These are phyloP conservation scores for Rubia yunnanensis DNA, from an alignment of 257 asterid species.

Conservation along the genomic window DNA sequence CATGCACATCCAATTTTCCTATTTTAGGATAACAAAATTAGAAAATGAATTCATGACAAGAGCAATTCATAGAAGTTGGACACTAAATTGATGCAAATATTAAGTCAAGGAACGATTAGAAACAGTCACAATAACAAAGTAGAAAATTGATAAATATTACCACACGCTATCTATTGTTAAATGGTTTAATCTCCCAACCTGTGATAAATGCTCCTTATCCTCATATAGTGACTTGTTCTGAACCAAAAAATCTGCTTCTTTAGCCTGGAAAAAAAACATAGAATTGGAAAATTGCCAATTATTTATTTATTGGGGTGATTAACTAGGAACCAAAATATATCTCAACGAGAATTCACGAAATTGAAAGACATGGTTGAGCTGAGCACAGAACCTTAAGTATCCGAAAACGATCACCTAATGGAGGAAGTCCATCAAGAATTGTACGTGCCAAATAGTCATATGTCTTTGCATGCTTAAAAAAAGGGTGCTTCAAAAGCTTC, in stretches of 20 bases:
- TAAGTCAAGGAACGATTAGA: not conserved
- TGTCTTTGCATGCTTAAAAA: slow-evolving; percentile 70
- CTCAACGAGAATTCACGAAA: slow-evolving; percentile 12
- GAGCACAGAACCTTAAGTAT: slow-evolving; percentile 79
- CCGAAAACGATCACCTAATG: slow-evolving; percentile 96
- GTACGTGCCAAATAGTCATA: slow-evolving; percentile 60
- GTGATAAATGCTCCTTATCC: slow-evolving; percentile 92
- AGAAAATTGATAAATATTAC: not conserved
- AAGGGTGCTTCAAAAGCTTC: slow-evolving; percentile 93
- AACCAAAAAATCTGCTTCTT: slow-evolving; percentile 83
- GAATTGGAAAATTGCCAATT: slow-evolving; percentile 1
- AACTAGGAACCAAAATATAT: slow-evolving; percentile 1
- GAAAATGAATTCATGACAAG: not conserved
- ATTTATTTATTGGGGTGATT: not conserved
- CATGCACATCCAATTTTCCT: too few species aligned
- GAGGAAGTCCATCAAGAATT: slow-evolving; percentile 65
- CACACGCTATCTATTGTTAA: not conserved
- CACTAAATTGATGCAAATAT: too few species aligned
- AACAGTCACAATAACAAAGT: not conserved
- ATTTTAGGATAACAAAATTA: too few species aligned
- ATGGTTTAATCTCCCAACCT: slow-evolving; percentile 36
- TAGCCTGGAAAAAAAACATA: slow-evolving; percentile 52
- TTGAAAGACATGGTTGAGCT: slow-evolving; percentile 26
- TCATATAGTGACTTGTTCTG: slow-evolving; percentile 67
- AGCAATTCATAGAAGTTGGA: not conserved